Evolutionary conservation across 2,329 filamentous ascomycete genomes (phyloP).

Genomic region (Hypocrella siamensis): DNA sequence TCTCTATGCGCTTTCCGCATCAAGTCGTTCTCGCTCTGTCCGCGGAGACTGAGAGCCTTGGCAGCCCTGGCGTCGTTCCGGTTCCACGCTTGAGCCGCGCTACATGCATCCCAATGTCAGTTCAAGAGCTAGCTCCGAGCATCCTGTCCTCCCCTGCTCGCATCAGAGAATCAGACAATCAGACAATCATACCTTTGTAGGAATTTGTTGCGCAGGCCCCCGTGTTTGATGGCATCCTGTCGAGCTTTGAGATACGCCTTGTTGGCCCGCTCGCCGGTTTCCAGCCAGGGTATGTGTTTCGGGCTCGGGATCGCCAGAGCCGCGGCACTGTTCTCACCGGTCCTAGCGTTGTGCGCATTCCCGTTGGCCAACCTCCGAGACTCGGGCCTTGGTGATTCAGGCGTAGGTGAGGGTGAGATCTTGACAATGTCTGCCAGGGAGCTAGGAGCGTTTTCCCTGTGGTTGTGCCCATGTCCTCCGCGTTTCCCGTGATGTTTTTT

Average conservation of each 20-base stretch:
- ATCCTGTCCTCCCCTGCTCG: not conserved
- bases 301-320: conserved; percentile 75
- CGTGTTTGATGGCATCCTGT: conserved; percentile 93
- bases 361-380: conserved; percentile 21
- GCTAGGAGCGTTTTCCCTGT: conserved; percentile 55
- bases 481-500: conserved; percentile 93
- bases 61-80: conserved; percentile 92
- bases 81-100: conserved; percentile 96
- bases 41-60: conserved; percentile 83
- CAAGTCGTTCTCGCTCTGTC: conserved; percentile 89
- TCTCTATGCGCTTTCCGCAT: conserved; percentile 97
- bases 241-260: conserved; percentile 90
- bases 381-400: conserved; percentile 41
- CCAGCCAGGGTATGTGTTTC: conserved; percentile 89
- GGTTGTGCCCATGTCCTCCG: conserved; percentile 58
- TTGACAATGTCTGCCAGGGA: conserved; percentile 90
- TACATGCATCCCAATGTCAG: too few species aligned
- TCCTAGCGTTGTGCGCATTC: conserved; percentile 10
- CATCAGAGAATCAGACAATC: not conserved
- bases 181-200: conserved; percentile 57
- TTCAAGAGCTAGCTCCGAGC: too few species aligned
- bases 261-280: conserved; percentile 82
- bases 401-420: conserved; percentile 77
- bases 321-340: conserved; percentile 63
- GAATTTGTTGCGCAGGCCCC: conserved; percentile 91